These are phyloP conservation scores for Umbelopsis isabellina DNA, from an alignment of 192 early-diverging fungal species.

Conservation along the genomic window DNA sequence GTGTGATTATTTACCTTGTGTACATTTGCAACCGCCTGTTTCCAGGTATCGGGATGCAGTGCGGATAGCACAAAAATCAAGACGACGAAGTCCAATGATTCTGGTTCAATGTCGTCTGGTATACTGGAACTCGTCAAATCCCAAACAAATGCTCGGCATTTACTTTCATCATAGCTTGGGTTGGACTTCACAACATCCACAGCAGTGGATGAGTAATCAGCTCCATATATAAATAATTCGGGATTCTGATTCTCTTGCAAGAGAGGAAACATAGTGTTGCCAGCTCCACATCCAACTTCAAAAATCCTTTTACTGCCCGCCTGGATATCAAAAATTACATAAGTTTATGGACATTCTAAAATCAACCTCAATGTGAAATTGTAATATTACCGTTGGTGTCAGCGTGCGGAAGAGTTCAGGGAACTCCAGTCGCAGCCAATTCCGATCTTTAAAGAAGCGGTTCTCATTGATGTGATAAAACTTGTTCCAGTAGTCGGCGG, in stretches of 20 bases:
- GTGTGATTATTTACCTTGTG: slow-evolving; percentile 53
- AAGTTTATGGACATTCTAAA: slow-evolving; percentile 8
- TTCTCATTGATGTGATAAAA: slow-evolving; percentile 86
- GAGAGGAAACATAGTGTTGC: slow-evolving; percentile 94
- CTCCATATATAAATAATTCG: slow-evolving; percentile 87
- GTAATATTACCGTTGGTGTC: slow-evolving; percentile 41
- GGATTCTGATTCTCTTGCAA: slow-evolving; percentile 74
- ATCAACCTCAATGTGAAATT: background rate
- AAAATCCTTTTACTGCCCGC: slow-evolving; percentile 66
- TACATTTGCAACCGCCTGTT: slow-evolving; percentile 80
- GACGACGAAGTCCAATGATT: slow-evolving; percentile 86
- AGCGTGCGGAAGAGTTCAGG: slow-evolving; percentile 74
- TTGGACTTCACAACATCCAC: slow-evolving; percentile 91
- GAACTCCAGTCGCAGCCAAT: slow-evolving; percentile 96
- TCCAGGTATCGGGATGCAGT: slow-evolving; percentile 84
- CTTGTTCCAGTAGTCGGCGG: slow-evolving; percentile 72
- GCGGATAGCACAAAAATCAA: slow-evolving; percentile 98
- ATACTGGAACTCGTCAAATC: slow-evolving; percentile 82
- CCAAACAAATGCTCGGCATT: slow-evolving; percentile 92
- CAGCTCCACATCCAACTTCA: slow-evolving; percentile 98
- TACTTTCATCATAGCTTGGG: slow-evolving; percentile 66
- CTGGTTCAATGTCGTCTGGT: slow-evolving; percentile 70
- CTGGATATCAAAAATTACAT: slow-evolving; percentile 24
- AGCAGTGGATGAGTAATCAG: slow-evolving; percentile 90
- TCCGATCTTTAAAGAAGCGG: slow-evolving; percentile 95